Conservation (phyloP, 2,329 filamentous ascomycete species). For the Metarhizium humberi region DNA sequence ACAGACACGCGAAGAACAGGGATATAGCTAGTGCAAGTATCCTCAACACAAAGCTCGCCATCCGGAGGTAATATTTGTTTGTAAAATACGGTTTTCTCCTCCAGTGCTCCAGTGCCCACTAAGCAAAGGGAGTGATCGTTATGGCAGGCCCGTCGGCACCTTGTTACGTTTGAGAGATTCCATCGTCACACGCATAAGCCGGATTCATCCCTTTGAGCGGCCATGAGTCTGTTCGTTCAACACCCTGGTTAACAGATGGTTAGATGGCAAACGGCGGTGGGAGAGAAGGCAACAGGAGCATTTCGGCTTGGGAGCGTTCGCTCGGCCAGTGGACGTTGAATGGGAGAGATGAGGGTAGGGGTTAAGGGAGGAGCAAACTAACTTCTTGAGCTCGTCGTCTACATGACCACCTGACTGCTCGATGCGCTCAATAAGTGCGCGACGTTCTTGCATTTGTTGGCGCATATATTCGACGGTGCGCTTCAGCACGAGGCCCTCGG, state of each 20-base stretch:
- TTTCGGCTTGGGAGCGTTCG: too few species aligned
- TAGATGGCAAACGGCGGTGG: neutral
- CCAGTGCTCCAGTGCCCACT: neutral
- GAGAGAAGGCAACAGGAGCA: neutral
- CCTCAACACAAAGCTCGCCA: neutral
- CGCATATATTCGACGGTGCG: slow-evolving; percentile 58
- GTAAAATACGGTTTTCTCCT: neutral
- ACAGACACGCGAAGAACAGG: neutral
- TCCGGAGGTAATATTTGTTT: neutral
- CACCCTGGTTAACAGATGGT: slow-evolving; percentile 3
- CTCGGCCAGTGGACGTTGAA: neutral
- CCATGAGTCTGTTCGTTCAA: slow-evolving; percentile 8
- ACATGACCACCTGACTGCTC: slow-evolving; percentile 51
- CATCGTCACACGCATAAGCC: neutral
- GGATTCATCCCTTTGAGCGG: slow-evolving; percentile 4
- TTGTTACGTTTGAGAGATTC: neutral
- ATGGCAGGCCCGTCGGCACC: neutral
- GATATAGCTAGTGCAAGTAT: neutral
- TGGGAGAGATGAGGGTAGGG: neutral
- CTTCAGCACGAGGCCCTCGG: slow-evolving; percentile 75
- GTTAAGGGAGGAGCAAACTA: slow-evolving; percentile 8
- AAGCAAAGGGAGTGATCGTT: neutral
- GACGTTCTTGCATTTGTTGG: slow-evolving; percentile 48
- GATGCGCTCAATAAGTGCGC: slow-evolving; percentile 46
- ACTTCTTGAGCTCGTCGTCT: slow-evolving; percentile 35